Evolutionary conservation across 2,329 filamentous ascomycete species (phyloP).

Genomic region (Cercospora sesami): DNA sequence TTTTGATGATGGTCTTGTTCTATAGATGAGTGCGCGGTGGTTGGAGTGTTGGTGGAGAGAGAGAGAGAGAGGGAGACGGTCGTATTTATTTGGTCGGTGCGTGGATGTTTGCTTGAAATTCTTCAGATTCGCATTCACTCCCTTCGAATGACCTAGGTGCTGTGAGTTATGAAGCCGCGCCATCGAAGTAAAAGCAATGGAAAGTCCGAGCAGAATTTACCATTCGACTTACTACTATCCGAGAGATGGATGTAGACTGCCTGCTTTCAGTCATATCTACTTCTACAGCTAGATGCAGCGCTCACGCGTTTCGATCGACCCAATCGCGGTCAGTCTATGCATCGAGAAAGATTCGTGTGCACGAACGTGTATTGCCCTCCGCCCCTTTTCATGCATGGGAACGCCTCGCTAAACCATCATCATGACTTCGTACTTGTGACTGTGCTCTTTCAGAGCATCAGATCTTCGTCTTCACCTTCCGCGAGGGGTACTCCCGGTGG

Average conservation of each 20-base stretch:
- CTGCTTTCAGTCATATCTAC: constrained; percentile 15
- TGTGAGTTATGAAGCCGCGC: constrained; percentile 1
- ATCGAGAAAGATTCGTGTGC: not conserved
- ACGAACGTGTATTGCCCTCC: not conserved
- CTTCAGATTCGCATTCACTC: not conserved
- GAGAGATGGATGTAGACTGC: constrained; percentile 5
- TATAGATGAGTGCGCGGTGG: not conserved
- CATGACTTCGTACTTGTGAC: constrained; percentile 11
- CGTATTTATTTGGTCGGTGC: not conserved
- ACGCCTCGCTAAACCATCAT: constrained; percentile 15
- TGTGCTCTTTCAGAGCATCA: constrained; percentile 31
- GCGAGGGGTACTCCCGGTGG: constrained; percentile 25
- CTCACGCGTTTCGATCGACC: not conserved
- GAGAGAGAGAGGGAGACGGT: not conserved
- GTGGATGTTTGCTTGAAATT: not conserved
- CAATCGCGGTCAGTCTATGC: not conserved
- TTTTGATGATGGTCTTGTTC: not conserved
- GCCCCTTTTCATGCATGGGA: constrained; percentile 3
- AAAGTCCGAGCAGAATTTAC: not conserved
- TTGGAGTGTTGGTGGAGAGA: not conserved
- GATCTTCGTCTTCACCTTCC: constrained; percentile 36
- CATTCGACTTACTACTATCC: not conserved
- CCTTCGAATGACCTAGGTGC: not conserved
- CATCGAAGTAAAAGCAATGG: not conserved
- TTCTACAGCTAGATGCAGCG: constrained; percentile 1